These are phyloP conservation scores for Vitis rotundifolia DNA, from an alignment of 164 flowering plant genomes.

Conservation along the genomic window DNA sequence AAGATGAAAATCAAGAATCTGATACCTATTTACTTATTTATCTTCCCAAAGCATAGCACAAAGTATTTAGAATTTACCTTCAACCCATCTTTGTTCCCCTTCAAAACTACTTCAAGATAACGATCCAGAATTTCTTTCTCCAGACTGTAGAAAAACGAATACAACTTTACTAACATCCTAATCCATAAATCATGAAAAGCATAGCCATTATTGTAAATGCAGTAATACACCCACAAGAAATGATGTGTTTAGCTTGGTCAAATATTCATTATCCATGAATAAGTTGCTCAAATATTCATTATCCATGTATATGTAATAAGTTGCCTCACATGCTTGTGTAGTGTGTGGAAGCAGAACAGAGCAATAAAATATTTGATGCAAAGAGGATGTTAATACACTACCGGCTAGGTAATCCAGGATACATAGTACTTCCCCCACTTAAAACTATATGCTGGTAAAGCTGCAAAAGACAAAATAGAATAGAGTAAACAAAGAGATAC, in stretches of 20 bases:
- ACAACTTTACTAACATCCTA: background rate
- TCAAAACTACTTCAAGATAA: constrained; percentile 86
- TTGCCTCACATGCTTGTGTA: no score
- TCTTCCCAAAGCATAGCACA: background rate
- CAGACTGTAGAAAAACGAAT: constrained; percentile 47
- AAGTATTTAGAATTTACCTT: constrained; percentile 51
- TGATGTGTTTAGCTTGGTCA: background rate
- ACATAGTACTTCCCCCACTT: constrained; percentile 99
- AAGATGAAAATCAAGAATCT: no score
- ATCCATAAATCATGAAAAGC: background rate
- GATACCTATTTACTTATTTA: no score
- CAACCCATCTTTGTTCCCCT: constrained; percentile 95
- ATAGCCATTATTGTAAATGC: background rate
- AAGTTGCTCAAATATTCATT: no score
- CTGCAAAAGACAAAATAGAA: constrained; percentile 48
- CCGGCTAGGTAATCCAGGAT: constrained; percentile 99
- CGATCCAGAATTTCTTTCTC: constrained; percentile 96
- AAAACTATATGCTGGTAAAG: constrained; percentile 97
- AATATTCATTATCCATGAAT: no score
- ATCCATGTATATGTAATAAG: no score
- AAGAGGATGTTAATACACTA: constrained; percentile 30
- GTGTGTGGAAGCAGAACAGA: background rate
- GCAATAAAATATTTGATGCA: background rate
- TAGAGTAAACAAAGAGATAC: background rate
- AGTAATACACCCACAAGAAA: background rate